phyloP scores from a whole-genome alignment of 768 basidiomycete genomes.

The Ramaria sp. region DNA sequence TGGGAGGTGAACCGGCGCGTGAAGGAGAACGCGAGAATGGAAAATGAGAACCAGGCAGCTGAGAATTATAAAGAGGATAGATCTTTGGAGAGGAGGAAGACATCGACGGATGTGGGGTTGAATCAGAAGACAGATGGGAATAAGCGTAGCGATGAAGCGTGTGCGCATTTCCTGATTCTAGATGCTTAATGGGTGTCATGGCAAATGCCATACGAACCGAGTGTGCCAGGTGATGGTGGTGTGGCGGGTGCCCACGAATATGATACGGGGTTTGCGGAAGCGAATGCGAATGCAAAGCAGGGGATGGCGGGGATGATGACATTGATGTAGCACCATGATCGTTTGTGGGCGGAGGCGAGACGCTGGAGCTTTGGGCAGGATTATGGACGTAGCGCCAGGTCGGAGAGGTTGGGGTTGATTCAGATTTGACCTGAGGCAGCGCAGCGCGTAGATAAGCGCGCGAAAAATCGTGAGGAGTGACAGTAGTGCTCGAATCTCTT shows the following conservation, averaged over 20 bases:
- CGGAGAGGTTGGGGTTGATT: conserved; percentile 6
- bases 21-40: conserved; percentile 37
- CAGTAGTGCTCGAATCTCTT: conserved; percentile 4
- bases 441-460: neutral
- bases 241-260: conserved; percentile 9
- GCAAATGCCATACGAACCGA: conserved; percentile 83
- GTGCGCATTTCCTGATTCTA: conserved; percentile 17
- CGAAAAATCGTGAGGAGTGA: conserved; percentile 5
- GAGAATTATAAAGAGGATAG: conserved; percentile 2
- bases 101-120: conserved; percentile 16
- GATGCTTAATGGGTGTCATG: conserved; percentile 70
- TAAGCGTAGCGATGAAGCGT: conserved; percentile 31
- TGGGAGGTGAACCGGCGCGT: conserved; percentile 59
- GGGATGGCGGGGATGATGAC: conserved; percentile 3
- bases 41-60: conserved; percentile 11
- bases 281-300: conserved; percentile 9
- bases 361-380: neutral
- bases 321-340: neutral
- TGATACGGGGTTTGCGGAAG: conserved; percentile 10
- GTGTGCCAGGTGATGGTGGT: conserved; percentile 61
- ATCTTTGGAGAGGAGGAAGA: conserved; percentile 3
- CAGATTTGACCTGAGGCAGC: conserved; percentile 6
- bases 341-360: neutral
- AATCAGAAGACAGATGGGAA: conserved; percentile 21
- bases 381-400: neutral